Base-by-base conservation (phyloP, 768 basidiomycete genomes). In the Agrocybe praecox region DNA sequence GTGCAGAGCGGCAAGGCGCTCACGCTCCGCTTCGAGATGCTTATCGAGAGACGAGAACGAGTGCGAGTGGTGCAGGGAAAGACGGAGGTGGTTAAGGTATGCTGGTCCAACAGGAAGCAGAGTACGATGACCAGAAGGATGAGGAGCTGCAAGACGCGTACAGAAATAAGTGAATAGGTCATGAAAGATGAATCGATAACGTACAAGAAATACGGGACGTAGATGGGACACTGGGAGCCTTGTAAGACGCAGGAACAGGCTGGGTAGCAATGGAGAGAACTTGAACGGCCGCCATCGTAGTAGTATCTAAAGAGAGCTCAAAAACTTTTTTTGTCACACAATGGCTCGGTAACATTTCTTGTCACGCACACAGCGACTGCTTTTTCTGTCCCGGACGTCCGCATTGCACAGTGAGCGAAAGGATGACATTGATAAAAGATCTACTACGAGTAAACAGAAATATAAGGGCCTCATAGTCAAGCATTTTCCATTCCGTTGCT, bases 61-160 rank as follows among this genome's bases (percentile, higher is more conserved):
- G 59, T 92, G 81, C 52, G 87, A 81, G 64, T 95, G 81, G 62
- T 92, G 78, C 15, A 91, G 71, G 1, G 87, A 78, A 44, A 96
- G 83, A 51, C 86, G 86, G 23, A 93, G 86, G 60, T 95, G 87
- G 40, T 86, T 87, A 53, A 95, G 82, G 74, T 91, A 97, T 2
- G 94, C 93, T 21, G 89, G 85, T 24, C 97, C 97, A 26, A 89
- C 92, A 22, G 95, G 91, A 51, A 96, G 83, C 46, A 98, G 73
- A 6, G 68, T 67, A 26, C 79, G 75, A 58, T 78, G 75, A 21
- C 76, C 74, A 43, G 72, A 67, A 19, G 76, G 72, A 58, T 77
- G 76, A 18, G 74, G 72, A 9, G 67, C 71, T 71, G 49, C 6
- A 59, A 45, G 23, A 46, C 17, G 32, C n/a, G 24, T 50, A 53